Evolutionary conservation across 2,329 filamentous ascomycete species (phyloP), one percentile per base, ranked within the genome.

Genomic region (Aureobasidium subglaciale): DNA sequence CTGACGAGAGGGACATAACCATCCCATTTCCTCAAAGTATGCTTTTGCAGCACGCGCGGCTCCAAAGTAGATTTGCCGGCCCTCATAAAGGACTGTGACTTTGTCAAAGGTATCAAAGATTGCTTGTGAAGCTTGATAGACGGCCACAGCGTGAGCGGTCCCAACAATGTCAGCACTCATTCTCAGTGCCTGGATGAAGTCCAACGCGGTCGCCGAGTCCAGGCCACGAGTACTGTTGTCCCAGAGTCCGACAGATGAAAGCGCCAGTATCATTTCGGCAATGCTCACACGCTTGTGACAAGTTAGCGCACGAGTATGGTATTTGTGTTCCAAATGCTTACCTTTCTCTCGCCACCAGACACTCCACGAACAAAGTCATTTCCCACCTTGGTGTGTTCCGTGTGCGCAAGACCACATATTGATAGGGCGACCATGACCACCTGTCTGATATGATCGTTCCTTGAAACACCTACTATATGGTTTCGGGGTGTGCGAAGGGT

Each of bases 401-500:
- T 95, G 69, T 96, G 90, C 88, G 89, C 50, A 96, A 76, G 58
- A 96, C 77, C 64, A 91, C 75, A 56, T 95, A 83, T 62, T n/a
- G n/a, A n/a, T n/a, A n/a, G n/a, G n/a, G n/a, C n/a, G n/a, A n/a
- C n/a, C n/a, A n/a, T n/a, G n/a, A n/a, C n/a, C n/a, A n/a, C n/a
- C n/a, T n/a, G n/a, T n/a, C n/a, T n/a, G n/a, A n/a, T n/a, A n/a
- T n/a, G n/a, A n/a, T n/a, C n/a, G 84, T 83, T 48, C 87, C 78
- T 73, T 91, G 91, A 75, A 92, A 92, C 84, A 20, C 88, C 88
- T 4, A 78, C 81, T 0, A 88, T 87, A 43, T 89, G 78, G 22
- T 91, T 90, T 15, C 86, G 85, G 5, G 91, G 90, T 13, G 88
- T 85, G 71, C 95, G 95, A 29, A 85, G 88, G 65, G 93, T 87